Evolutionary conservation across 208 protist species (phyloP).

Genomic region (Leishmania lainsoni): DNA sequence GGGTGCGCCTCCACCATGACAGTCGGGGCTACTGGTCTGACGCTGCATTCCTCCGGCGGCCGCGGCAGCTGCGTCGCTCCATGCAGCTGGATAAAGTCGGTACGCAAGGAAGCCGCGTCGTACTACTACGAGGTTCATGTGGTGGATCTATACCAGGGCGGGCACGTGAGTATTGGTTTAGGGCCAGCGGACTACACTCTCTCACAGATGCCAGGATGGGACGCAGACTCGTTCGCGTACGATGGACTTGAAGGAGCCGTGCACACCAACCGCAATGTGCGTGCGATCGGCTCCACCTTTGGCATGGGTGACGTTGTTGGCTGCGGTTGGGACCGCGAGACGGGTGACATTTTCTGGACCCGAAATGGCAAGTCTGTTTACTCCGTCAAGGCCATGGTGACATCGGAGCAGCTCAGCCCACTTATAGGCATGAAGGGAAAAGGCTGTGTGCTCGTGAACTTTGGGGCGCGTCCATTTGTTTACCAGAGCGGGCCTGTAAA

Average conservation of each 20-base stretch:
- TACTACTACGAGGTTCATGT: constrained; percentile 91
- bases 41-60: constrained; percentile 51
- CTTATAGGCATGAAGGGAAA: constrained; percentile 81
- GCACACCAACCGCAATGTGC: constrained; percentile 51
- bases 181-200: constrained; percentile 80
- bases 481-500: constrained; percentile 20
- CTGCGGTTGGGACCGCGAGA: constrained; percentile 79
- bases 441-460: constrained; percentile 82
- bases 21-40: constrained; percentile 54
- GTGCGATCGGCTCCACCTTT: constrained; percentile 62
- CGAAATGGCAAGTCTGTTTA: constrained; percentile 77
- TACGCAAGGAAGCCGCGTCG: constrained; percentile 6
- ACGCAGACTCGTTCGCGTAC: constrained; percentile 72
- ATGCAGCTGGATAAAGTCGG: constrained; percentile 42
- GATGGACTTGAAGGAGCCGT: constrained; percentile 80
- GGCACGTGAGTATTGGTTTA: constrained; percentile 73
- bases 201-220: constrained; percentile 83
- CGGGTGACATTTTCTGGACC: constrained; percentile 80
- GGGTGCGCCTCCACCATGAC: constrained; percentile 48
- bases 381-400: constrained; percentile 27
- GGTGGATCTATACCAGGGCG: constrained; percentile 62
- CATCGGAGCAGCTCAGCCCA: constrained; percentile 45
- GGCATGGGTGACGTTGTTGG: constrained; percentile 83
- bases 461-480: constrained; percentile 75
- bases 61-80: constrained; percentile 75